Conservation (phyloP, 306 rosid species). For the Senna tora region DNA sequence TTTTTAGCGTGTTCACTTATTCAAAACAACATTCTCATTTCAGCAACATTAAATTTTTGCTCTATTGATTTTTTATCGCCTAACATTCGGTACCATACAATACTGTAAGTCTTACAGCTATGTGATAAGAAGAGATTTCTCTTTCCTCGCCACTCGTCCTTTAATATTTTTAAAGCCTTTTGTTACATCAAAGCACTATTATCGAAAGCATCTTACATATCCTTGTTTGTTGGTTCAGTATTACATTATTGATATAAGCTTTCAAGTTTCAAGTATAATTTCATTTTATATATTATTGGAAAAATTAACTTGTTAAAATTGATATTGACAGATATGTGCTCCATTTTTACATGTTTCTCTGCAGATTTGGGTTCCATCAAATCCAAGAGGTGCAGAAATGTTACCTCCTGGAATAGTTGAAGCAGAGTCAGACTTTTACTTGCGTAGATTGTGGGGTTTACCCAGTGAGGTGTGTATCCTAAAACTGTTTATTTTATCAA, state of each 20-base stretch:
- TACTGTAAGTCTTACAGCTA: no score
- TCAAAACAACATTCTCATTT: no score
- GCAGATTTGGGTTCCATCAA: slow-evolving; percentile 95
- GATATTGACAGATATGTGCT: slow-evolving; percentile 25
- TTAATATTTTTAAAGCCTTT: neutral
- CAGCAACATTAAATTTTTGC: no score
- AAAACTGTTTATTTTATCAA: slow-evolving; percentile 2
- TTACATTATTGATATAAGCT: slow-evolving; percentile 20
- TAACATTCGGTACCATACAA: no score
- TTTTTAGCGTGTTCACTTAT: no score
- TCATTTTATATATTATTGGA: slow-evolving; percentile 14
- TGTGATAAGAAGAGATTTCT: neutral
- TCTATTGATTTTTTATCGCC: no score
- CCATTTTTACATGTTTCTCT: slow-evolving; percentile 20
- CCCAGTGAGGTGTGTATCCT: slow-evolving; percentile 84
- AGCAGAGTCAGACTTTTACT: slow-evolving; percentile 76
- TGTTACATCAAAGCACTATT: neutral
- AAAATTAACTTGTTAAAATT: slow-evolving; percentile 26
- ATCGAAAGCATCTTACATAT: slow-evolving; percentile 8
- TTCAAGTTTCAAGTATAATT: slow-evolving; percentile 22
- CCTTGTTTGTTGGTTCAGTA: neutral
- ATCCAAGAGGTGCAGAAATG: slow-evolving; percentile 96
- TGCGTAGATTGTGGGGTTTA: slow-evolving; percentile 92
- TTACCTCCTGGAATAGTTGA: slow-evolving; percentile 85
- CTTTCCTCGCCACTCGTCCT: neutral